Percentiles rank a stretch among this genome's conserved stretches.
Evolutionary conservation across 2,329 filamentous ascomycete genomes (phyloP).

Genomic region (Acrodontium crateriforme): DNA sequence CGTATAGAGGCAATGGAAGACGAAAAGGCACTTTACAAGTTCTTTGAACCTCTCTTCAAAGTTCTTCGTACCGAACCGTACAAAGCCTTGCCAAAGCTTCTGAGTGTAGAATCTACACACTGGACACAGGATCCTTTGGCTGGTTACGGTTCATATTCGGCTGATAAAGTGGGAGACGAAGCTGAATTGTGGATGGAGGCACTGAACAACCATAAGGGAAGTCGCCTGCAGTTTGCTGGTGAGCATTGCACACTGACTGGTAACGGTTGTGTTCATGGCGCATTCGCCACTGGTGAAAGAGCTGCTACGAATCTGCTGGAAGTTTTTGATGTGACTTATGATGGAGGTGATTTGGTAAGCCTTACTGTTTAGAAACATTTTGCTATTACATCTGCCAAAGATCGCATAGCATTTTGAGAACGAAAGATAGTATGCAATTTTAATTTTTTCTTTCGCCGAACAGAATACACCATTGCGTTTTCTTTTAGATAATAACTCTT

Average conservation of each 20-base stretch:
- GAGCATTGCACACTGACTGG: conserved; percentile 25
- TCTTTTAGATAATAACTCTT: too few relatives aligned
- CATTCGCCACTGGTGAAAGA: conserved; percentile 30
- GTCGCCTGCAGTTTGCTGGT: conserved; percentile 30
- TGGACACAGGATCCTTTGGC: conserved; percentile 32
- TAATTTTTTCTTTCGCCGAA: too few relatives aligned
- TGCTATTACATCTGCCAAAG: too few relatives aligned
- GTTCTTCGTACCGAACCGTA: conserved; percentile 31
- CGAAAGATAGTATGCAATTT: too few relatives aligned
- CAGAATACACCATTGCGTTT: too few relatives aligned
- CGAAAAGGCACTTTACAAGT: conserved; percentile 24
- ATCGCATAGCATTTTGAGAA: too few relatives aligned
- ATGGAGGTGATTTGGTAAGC: conserved; percentile 18
- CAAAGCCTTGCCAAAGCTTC: conserved; percentile 27
- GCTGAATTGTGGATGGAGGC: conserved; percentile 24
- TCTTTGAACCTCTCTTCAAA: conserved; percentile 33
- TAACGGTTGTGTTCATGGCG: conserved; percentile 32
- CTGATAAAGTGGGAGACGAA: conserved; percentile 33
- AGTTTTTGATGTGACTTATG: conserved; percentile 23
- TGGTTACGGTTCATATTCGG: conserved; percentile 31
- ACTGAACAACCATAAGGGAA: conserved; percentile 23
- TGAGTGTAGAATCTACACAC: conserved; percentile 30
- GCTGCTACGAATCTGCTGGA: conserved; percentile 27
- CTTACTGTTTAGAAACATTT: too few relatives aligned
- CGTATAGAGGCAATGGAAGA: conserved; percentile 30